These are phyloP conservation scores for Elongisporangium senticosum DNA, from an alignment of 352 stramenopile species.

Conservation along the genomic window DNA sequence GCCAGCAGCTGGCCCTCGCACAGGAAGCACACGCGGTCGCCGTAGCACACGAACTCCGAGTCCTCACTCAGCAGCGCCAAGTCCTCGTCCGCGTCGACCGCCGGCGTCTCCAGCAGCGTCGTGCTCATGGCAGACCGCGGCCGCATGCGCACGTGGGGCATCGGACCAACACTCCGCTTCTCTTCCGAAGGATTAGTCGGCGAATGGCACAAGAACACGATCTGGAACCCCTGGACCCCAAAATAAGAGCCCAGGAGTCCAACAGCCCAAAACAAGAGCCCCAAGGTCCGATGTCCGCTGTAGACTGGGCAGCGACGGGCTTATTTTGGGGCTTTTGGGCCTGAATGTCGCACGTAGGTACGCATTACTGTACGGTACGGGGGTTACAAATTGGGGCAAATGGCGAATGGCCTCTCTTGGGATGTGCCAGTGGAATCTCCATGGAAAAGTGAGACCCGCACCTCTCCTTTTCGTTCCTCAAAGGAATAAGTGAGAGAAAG, in stretches of 20 bases:
- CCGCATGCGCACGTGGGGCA: not conserved
- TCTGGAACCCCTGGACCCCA: not conserved
- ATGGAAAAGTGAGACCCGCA: not conserved
- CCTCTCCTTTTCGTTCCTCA: not conserved
- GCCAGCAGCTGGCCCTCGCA: constrained; percentile 70
- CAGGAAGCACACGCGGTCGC: constrained; percentile 62
- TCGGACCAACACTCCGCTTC: not conserved
- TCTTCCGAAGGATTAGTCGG: not conserved
- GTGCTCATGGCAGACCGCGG: not conserved
- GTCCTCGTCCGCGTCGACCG: constrained; percentile 26
- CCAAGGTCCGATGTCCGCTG: not conserved
- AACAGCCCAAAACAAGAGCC: not conserved
- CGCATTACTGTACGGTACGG: not conserved
- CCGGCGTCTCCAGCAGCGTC: not conserved
- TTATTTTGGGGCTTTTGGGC: not conserved
- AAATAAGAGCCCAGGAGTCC: not conserved
- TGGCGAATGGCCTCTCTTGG: not conserved
- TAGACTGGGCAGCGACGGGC: not conserved
- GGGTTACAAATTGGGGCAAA: not conserved
- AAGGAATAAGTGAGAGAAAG: not conserved
- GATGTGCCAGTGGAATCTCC: not conserved
- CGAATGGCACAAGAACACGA: not conserved
- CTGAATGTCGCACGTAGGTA: not conserved
- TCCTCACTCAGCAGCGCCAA: not conserved
- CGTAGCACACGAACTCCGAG: constrained; percentile 57